phyloP scores from a whole-genome alignment of 129 eudicot genomes.

The Mikania micrantha region DNA sequence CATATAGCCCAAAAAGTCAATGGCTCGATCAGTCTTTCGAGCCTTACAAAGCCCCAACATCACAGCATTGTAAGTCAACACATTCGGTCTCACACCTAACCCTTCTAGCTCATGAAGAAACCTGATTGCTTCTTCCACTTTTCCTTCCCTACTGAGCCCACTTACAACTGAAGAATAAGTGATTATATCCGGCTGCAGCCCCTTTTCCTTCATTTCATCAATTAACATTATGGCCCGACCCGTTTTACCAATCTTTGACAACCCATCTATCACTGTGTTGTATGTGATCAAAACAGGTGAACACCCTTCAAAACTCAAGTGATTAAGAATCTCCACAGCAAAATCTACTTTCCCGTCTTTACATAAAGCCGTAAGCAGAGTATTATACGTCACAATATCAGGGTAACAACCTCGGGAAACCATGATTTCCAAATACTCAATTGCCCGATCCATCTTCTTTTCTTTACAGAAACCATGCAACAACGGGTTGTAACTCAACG shows the following conservation, averaged over 20 bases:
- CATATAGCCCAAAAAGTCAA: constrained; percentile 69
- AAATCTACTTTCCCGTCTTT: constrained; percentile 77
- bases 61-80: constrained; percentile 55
- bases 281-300: constrained; percentile 81
- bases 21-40: constrained; percentile 64
- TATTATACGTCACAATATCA: constrained; percentile 75
- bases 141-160: constrained; percentile 75
- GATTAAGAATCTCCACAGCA: constrained; percentile 66
- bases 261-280: constrained; percentile 78
- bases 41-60: constrained; percentile 85
- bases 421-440: constrained; percentile 76
- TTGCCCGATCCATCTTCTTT: constrained; percentile 76
- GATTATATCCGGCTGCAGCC: constrained; percentile 61
- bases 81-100: constrained; percentile 56
- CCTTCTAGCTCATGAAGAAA: constrained; percentile 59
- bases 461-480: constrained; percentile 80
- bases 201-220: constrained; percentile 69
- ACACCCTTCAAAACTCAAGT: constrained; percentile 60
- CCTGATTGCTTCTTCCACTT: constrained; percentile 63
- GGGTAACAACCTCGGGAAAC: constrained; percentile 76
- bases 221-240: constrained; percentile 48
- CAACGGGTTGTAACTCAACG: constrained; percentile 76
- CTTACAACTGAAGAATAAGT: constrained; percentile 66
- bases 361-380: constrained; percentile 69
- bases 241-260: constrained; percentile 66